A percentile compares a stretch with the other conserved stretches of the same genome.
These are phyloP conservation scores for Orbilia quercus DNA, from an alignment of 2,329 filamentous ascomycete genomes.

Conservation along the genomic window DNA sequence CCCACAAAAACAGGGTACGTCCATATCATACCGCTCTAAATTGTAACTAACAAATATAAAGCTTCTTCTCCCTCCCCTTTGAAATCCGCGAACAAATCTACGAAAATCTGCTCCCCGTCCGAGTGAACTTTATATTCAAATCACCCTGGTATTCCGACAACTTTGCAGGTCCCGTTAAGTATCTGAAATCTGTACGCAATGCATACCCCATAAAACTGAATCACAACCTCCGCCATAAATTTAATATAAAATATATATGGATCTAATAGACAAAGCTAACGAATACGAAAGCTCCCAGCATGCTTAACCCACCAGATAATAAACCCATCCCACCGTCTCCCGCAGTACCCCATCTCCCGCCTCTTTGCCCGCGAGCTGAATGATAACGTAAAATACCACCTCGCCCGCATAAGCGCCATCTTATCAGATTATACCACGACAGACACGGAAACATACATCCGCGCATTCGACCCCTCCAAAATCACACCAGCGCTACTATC, in stretches of 20 bases:
- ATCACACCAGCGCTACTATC: slow-evolving; percentile 18
- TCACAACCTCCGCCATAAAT: no score
- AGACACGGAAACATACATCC: slow-evolving; percentile 5
- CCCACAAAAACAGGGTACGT: no score
- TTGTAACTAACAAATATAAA: slow-evolving; percentile 1
- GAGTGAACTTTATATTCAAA: slow-evolving; percentile 35
- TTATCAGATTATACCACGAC: slow-evolving; percentile 22
- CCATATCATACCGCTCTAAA: background rate
- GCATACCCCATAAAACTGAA: no score
- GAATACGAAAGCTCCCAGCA: slow-evolving; percentile 2
- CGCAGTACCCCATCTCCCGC: slow-evolving; percentile 9
- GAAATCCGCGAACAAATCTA: slow-evolving; percentile 49
- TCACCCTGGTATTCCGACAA: slow-evolving; percentile 26
- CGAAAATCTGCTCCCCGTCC: slow-evolving; percentile 26
- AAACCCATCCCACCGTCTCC: background rate
- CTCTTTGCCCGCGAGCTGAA: slow-evolving; percentile 16
- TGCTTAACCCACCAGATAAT: slow-evolving; percentile 9
- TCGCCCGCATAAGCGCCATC: background rate
- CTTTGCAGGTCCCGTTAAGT: background rate
- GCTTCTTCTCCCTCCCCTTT: slow-evolving; percentile 30
- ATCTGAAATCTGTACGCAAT: slow-evolving; percentile 23
- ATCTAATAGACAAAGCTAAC: no score
- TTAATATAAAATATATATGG: no score
- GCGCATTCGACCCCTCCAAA: slow-evolving; percentile 20
- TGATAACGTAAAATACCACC: background rate